Conservation (phyloP, 192 early-diverging fungal species). For the Umbelopsis ramanniana region DNA sequence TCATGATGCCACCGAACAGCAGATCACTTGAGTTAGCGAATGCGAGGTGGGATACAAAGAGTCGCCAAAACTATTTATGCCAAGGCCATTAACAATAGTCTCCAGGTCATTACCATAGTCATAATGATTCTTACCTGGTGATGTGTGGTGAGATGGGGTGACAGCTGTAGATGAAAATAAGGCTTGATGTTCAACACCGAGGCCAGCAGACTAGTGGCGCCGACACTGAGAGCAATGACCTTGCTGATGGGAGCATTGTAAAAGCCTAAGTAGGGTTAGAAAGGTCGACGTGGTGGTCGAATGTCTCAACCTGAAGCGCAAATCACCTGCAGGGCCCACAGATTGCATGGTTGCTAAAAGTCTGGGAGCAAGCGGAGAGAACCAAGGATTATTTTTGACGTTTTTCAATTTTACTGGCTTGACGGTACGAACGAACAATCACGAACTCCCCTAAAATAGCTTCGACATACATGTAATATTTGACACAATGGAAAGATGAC, state of each 20-base stretch:
- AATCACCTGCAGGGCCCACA: constrained; percentile 31
- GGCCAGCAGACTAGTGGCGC: constrained; percentile 51
- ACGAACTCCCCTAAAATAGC: neutral
- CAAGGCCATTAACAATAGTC: neutral
- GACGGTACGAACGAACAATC: neutral
- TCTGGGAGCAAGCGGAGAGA: neutral
- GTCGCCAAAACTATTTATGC: constrained; percentile 59
- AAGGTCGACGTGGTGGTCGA: neutral
- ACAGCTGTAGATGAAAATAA: constrained; percentile 56
- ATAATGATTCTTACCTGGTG: constrained; percentile 53
- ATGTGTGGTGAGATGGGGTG: constrained; percentile 60
- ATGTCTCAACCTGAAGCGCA: too few relatives aligned
- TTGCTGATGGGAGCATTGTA: constrained; percentile 70
- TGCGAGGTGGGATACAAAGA: constrained; percentile 57
- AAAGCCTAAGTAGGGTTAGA: constrained; percentile 49
- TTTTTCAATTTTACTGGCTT: constrained; percentile 15
- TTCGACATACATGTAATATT: neutral
- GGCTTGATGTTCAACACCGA: constrained; percentile 57
- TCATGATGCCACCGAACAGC: constrained; percentile 59
- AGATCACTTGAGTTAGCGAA: constrained; percentile 62
- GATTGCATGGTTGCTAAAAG: constrained; percentile 23
- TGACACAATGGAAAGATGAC: neutral
- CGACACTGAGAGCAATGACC: constrained; percentile 50
- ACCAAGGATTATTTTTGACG: constrained; percentile 1
- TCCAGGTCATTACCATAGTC: neutral